Evolutionary conservation across 768 basidiomycete species (phyloP), one percentile per base, ranked within the genome.

Genomic region (Pulveroboletus sp.): DNA sequence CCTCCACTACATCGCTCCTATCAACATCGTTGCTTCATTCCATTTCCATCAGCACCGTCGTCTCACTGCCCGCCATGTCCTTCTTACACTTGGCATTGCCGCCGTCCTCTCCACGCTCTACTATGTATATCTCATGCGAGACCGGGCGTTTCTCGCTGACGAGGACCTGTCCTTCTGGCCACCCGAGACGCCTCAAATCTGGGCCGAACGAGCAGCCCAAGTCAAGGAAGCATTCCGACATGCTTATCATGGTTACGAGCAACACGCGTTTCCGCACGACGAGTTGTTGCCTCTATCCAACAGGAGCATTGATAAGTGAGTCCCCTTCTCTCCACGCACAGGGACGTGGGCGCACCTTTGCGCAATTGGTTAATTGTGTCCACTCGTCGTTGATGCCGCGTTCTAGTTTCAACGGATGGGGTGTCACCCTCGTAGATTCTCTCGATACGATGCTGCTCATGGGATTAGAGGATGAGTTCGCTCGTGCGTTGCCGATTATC

Each of bases 401-500:
- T 32, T 6, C 28, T 24, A 89, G 87, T 47, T 86, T 88, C 65
- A 89, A 89, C 60, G 85, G 84, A 10, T 90, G 88, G 88, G 83
- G 82, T 26, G 75, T 87, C 6, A 85, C 87, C 8, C 71, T 81
- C 21, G 76, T 90, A 43, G 93, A 96, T 61, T 81, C 89, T 1
- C 73, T 96, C 21, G 91, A 93, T 59, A 90, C 90, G 1, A 83
- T 95, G 75, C 71, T 87, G 18, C 71, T 97, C 31, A 85, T 94
- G 82, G 88, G 76, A 4, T 71, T 93, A 5, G 65, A 82, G 24
- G 77, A 80, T 2, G 86, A 93, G 58, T 94, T 85, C 60, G 50
- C 71, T 15, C 74, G 82, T 3, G 86, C 85, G 0, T 58, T 89
- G 5, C 71, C 76, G 4, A 69, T 78, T 11, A 68, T 87, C 6